These are phyloP conservation scores for Ceratorhiza oryzae-sativae DNA, from an alignment of 1,284 basidiomycete species.

Conservation along the genomic window DNA sequence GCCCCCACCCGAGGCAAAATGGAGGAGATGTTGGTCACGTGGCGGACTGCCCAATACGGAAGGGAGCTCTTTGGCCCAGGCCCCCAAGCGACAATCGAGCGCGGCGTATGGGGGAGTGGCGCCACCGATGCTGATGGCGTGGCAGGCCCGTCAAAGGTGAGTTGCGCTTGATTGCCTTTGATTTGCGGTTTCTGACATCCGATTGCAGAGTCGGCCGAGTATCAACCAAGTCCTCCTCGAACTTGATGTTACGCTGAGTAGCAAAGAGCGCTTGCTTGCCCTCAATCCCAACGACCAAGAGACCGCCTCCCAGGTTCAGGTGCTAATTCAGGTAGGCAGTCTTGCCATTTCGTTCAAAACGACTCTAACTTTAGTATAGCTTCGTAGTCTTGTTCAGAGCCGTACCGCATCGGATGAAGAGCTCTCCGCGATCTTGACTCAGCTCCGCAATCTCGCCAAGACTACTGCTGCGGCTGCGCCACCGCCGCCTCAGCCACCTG, in stretches of 20 bases:
- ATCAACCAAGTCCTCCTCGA: conserved; percentile 75
- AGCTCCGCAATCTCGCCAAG: conserved; percentile 72
- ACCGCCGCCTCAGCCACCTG: conserved; percentile 50
- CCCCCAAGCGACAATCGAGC: conserved; percentile 76
- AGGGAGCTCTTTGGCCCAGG: conserved; percentile 82
- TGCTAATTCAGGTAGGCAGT: conserved; percentile 73
- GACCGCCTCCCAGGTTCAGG: conserved; percentile 65
- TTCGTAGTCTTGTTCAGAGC: conserved; percentile 75
- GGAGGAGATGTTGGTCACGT: conserved; percentile 94
- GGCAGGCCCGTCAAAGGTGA: conserved; percentile 28
- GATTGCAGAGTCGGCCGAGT: conserved; percentile 55
- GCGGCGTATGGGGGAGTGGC: conserved; percentile 67
- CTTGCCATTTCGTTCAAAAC: neutral
- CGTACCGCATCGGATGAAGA: conserved; percentile 80
- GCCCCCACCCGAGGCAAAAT: conserved; percentile 85
- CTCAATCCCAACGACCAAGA: conserved; percentile 70
- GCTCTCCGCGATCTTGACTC: conserved; percentile 77
- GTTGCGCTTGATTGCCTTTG: conserved; percentile 44
- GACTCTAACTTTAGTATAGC: conserved; percentile 53
- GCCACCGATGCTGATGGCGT: conserved; percentile 9
- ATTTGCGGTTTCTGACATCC: conserved; percentile 54
- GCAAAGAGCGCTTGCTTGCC: conserved; percentile 73
- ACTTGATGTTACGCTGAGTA: conserved; percentile 75
- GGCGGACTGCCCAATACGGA: conserved; percentile 83
- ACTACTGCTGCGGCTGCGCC: conserved; percentile 48